phyloP scores from a whole-genome alignment of 331 rosid species.

The Rhamnella rubrinervis region DNA sequence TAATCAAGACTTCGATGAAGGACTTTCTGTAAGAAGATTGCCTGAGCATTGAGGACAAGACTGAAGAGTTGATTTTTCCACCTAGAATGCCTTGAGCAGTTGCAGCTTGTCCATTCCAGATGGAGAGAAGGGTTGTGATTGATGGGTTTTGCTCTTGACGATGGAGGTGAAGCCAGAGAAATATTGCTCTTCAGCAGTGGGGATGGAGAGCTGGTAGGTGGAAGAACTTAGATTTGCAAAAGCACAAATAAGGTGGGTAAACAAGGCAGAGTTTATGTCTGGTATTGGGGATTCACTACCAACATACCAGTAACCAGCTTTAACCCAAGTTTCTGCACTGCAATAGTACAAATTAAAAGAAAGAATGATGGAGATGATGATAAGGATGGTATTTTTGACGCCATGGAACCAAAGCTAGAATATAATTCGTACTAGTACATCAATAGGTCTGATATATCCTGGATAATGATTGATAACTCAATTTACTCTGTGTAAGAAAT shows the following conservation, averaged over 20 bases:
- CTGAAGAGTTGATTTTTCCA: conserved; percentile 2
- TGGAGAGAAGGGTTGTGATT: conserved; percentile 28
- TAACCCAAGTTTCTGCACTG: conserved; percentile 23
- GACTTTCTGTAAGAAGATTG: conserved; percentile 15
- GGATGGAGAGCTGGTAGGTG: conserved; percentile 28
- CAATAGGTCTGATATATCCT: neutral
- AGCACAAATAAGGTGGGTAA: conserved; percentile 37
- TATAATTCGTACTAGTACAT: neutral
- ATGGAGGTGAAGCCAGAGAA: conserved; percentile 31
- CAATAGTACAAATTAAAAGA: conserved; percentile 3
- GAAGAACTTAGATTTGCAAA: conserved; percentile 29
- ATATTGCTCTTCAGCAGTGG: conserved; percentile 13
- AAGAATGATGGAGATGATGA: conserved; percentile 9
- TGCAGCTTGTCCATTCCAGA: conserved; percentile 27
- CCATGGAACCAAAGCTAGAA: conserved; percentile 28
- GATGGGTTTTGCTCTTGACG: conserved; percentile 34
- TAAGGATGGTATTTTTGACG: conserved; percentile 2
- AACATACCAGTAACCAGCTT: conserved; percentile 38
- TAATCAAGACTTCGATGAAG: conserved; percentile 36
- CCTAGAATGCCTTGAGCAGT: conserved; percentile 19
- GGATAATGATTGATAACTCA: no score
- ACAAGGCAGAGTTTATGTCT: conserved; percentile 34
- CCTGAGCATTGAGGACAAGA: conserved; percentile 20
- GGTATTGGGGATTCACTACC: conserved; percentile 17
- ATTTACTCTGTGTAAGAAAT: no score